Evolutionary conservation across 441 rosid species (phyloP).

Genomic region (Gossypium aridum): DNA sequence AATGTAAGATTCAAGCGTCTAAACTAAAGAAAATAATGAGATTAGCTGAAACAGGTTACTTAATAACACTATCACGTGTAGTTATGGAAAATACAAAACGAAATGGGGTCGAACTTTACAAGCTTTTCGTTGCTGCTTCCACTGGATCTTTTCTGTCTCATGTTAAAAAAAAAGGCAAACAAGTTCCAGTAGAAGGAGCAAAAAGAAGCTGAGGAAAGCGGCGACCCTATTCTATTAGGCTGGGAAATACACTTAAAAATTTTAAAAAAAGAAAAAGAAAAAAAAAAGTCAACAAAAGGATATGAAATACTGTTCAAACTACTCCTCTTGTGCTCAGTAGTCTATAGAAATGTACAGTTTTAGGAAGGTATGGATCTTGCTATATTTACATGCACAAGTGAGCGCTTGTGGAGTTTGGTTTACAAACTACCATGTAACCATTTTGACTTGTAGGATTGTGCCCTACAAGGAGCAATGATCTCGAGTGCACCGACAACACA

Average conservation of each 20-base stretch:
- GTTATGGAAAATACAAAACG: conserved; percentile 13
- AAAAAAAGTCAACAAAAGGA: background rate
- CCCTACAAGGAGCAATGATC: conserved; percentile 59
- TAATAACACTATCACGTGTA: background rate
- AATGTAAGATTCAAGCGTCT: background rate
- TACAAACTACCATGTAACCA: conserved; percentile 16
- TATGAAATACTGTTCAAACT: background rate
- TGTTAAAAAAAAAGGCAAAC: conserved; percentile 28
- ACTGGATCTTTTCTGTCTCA: conserved; percentile 56
- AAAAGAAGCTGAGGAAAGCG: conserved; percentile 68
- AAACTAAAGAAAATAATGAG: background rate
- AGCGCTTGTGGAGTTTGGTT: background rate
- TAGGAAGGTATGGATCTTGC: conserved; percentile 5
- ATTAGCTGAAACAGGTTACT: background rate
- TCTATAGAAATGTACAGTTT: conserved; percentile 14
- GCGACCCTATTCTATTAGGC: background rate
- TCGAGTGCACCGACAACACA: conserved; percentile 70
- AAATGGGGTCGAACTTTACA: conserved; percentile 39
- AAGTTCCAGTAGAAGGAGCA: conserved; percentile 82
- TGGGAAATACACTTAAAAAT: background rate
- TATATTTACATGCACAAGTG: conserved; percentile 10
- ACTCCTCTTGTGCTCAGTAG: conserved; percentile 12
- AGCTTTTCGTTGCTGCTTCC: conserved; percentile 98
- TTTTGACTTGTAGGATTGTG: conserved; percentile 40
- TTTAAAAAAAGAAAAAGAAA: background rate